Evolutionary conservation across 768 basidiomycete genomes (phyloP), one percentile per base, ranked within the genome.

Genomic region (Russula sp.): DNA sequence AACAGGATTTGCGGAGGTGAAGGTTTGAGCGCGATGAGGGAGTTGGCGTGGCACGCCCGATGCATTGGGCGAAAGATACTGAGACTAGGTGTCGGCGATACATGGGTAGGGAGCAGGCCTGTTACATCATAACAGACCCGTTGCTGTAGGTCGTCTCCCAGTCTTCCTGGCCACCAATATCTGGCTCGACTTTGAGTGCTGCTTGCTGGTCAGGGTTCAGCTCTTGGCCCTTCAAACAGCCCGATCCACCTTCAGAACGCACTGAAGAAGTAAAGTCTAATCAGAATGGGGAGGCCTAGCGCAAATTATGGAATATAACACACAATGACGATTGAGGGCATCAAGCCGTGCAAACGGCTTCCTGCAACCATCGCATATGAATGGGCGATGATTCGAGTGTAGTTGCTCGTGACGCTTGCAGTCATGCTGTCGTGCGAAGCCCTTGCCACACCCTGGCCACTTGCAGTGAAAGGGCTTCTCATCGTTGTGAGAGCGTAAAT

Each of bases 331-430:
- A 72, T 96, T 96, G 58, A 98, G 80, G 48, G 95, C 95, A 75
- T 98, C 96, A 84, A 97, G 89, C 65, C 95, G 76, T 36, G 94
- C 94, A 79, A 98, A 98, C 69, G 87, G 91, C 79, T 94, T 92
- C 69, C 84, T 82, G 73, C 95, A 98, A 50, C 93, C 94, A 10
- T 94, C 91, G 71, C 96, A 98, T 14, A 84, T 89, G 73, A 94
- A 96, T 66, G 94, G 94, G 26, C 94, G 79, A 71, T 93, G 89
- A 70, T 96, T 95, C 63, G 91, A 87, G 73, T 98, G 95, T 48
- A 98, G 80, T 69, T 94, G 89, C 75, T 97, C 95, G 70, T 98
- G 96, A 2, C 94, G 84, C 73, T 96, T 98, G 76, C 95, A 97
- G 74, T 98, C 95, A 71, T 97, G 95, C 73, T 96, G 92, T 61